Percentiles rank a stretch among this genome's conserved stretches.
phyloP scores from a whole-genome alignment of 495 filamentous ascomycete genomes.

The Darksidea phi region DNA sequence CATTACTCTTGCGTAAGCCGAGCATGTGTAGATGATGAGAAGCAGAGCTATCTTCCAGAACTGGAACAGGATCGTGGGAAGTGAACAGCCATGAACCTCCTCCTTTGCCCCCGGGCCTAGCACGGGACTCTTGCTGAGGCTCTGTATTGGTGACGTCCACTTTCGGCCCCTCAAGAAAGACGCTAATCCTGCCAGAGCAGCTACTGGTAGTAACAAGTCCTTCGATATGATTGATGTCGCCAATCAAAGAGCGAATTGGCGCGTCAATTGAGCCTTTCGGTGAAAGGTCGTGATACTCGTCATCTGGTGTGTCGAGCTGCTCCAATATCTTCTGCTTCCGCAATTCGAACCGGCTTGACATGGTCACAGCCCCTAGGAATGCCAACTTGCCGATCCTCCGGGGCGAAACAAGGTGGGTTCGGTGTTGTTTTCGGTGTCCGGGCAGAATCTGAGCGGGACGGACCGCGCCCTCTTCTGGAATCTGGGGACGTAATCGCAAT shows the following conservation, averaged over 20 bases:
- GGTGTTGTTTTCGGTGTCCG: background rate
- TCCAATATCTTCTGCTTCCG: conserved; percentile 67
- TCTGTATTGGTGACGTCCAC: conserved; percentile 24
- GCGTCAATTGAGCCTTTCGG: conserved; percentile 84
- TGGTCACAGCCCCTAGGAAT: background rate
- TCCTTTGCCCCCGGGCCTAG: conserved; percentile 69
- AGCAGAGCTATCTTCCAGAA: conserved; percentile 17
- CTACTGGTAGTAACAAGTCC: conserved; percentile 87
- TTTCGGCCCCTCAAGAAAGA: conserved; percentile 78
- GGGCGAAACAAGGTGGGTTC: background rate
- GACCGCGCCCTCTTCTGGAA: background rate
- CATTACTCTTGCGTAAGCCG: conserved; percentile 1
- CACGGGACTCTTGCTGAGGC: background rate
- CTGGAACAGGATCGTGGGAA: conserved; percentile 69
- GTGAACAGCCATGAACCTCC: conserved; percentile 78
- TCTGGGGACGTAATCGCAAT: background rate
- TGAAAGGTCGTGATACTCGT: conserved; percentile 70
- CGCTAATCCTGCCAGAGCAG: conserved; percentile 78
- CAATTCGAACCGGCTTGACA: conserved; percentile 48
- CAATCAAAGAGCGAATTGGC: conserved; percentile 71
- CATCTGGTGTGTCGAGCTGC: conserved; percentile 61
- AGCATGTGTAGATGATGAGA: conserved; percentile 18
- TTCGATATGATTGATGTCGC: conserved; percentile 67
- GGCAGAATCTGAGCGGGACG: background rate
- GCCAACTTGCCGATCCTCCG: background rate